These are phyloP conservation scores for Solanum piurae DNA, from an alignment of 257 asterid species.

Conservation along the genomic window DNA sequence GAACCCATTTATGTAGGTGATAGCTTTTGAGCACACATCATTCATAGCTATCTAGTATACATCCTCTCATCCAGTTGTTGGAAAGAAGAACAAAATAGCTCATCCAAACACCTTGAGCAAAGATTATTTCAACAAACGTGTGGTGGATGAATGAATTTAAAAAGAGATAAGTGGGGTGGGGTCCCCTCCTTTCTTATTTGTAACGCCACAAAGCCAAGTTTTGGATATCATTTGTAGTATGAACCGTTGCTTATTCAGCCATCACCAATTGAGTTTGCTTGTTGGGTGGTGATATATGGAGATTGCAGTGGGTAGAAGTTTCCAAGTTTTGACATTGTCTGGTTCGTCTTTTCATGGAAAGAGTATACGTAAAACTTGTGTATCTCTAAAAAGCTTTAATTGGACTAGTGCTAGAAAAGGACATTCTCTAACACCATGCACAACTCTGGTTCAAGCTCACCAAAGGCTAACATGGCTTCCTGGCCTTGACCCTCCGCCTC, in stretches of 20 bases:
- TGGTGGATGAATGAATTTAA: neutral
- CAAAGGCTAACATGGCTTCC: conserved; percentile 90
- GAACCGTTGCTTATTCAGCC: neutral
- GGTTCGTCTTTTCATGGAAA: conserved; percentile 30
- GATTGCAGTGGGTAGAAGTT: conserved; percentile 36
- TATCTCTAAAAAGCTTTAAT: conserved; percentile 13
- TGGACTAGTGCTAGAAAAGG: conserved; percentile 22
- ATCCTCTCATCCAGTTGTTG: neutral
- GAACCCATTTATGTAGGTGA: too few species aligned
- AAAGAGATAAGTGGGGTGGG: neutral
- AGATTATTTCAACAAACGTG: neutral
- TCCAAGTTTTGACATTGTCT: conserved; percentile 34
- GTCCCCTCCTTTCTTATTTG: neutral
- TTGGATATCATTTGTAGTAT: neutral
- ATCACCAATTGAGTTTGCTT: neutral
- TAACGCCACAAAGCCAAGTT: neutral
- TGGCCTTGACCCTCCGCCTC: conserved; percentile 81
- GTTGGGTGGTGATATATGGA: conserved; percentile 24
- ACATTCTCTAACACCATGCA: conserved; percentile 7
- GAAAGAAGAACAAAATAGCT: neutral
- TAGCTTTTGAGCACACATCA: too few species aligned
- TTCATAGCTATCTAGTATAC: neutral
- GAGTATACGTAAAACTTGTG: conserved; percentile 10
- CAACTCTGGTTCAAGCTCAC: conserved; percentile 42
- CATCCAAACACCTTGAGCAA: neutral